phyloP scores from a whole-genome alignment of 176 grass and related monocot genomes.

The Microstegium vimineum region DNA sequence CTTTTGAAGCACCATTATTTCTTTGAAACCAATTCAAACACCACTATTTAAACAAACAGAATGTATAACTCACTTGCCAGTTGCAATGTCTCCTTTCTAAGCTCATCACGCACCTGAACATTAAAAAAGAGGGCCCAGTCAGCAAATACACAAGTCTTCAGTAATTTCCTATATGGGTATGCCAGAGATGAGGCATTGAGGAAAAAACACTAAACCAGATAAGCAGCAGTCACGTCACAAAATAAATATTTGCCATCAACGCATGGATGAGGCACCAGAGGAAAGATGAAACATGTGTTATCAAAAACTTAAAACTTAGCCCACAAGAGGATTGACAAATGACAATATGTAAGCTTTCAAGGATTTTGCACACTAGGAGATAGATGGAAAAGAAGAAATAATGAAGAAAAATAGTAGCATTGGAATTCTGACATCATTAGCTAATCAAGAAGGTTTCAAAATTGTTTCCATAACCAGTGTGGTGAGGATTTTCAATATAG shows the following conservation, averaged over 20 bases:
- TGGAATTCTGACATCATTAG: background rate
- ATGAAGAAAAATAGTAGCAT: background rate
- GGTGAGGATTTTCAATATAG: background rate
- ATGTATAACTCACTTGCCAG: conserved; percentile 81
- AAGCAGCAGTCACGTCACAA: background rate
- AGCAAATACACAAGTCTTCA: background rate
- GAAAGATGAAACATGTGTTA: background rate
- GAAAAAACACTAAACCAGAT: background rate
- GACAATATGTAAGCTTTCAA: background rate
- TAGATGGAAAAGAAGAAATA: background rate
- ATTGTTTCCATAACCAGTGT: background rate
- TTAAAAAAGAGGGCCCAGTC: background rate
- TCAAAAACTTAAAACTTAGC: background rate
- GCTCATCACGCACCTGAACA: conserved; percentile 71
- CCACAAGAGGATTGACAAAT: background rate
- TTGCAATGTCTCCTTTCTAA: conserved; percentile 84
- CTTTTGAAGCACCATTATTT: background rate
- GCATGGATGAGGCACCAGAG: background rate
- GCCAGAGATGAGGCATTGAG: conserved; percentile 19
- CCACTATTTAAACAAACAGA: conserved; percentile 6
- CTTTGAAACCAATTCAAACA: conserved; percentile 3
- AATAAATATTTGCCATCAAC: background rate
- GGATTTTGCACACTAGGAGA: background rate
- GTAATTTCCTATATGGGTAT: conserved; percentile 3
- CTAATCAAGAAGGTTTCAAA: background rate